Conservation (phyloP, 1,139 yeast genomes). For the Hanseniaspora uvarum region DNA sequence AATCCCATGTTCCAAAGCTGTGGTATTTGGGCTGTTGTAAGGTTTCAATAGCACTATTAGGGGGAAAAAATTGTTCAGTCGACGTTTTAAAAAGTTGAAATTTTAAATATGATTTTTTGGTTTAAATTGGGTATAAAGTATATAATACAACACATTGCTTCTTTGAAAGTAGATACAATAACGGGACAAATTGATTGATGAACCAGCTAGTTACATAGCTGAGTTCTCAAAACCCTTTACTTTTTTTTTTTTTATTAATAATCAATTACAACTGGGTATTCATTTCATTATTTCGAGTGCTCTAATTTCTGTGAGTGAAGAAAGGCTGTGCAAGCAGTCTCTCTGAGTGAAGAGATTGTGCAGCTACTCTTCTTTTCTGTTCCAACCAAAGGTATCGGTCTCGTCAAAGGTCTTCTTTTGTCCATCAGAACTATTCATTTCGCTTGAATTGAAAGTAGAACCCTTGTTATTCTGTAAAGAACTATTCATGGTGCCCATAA, state of each 20-base stretch:
- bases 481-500: conserved; percentile 8
- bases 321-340: too few relatives aligned
- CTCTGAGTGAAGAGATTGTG: too few relatives aligned
- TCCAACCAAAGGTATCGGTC: conserved; percentile 17
- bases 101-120: background rate
- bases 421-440: background rate
- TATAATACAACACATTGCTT: background rate
- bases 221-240: background rate
- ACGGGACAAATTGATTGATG: background rate
- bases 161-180: background rate
- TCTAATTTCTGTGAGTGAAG: background rate
- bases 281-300: background rate
- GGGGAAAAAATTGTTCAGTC: too few relatives aligned
- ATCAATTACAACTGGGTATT: conserved; percentile 6
- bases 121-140: background rate
- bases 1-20: background rate
- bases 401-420: conserved; percentile 10
- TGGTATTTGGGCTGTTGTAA: too few relatives aligned
- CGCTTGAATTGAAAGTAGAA: conserved; percentile 4
- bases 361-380: conserved; percentile 16
- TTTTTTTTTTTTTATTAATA: background rate
- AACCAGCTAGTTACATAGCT: background rate
- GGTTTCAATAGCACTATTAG: too few relatives aligned
- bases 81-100: too few relatives aligned
- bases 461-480: conserved; percentile 12